Evolutionary conservation across 257 asterid genomes (phyloP).

Genomic region (Misopates orontium): DNA sequence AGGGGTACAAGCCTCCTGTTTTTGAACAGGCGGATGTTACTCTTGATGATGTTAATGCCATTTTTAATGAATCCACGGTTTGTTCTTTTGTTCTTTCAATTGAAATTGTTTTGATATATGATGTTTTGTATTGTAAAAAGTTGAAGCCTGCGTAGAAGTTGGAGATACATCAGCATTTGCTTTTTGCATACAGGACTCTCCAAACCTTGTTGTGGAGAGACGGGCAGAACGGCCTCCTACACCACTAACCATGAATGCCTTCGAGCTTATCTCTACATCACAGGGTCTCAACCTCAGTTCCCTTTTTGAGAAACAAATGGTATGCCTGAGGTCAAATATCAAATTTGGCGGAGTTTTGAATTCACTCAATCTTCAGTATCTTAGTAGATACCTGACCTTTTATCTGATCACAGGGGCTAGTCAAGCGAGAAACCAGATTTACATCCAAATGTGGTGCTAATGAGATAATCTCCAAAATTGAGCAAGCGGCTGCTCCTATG

Average conservation of each 20-base stretch:
- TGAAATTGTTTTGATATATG: neutral
- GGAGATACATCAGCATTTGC: neutral
- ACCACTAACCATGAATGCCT: constrained; percentile 68
- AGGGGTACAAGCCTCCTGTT: constrained; percentile 62
- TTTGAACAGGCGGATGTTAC: constrained; percentile 56
- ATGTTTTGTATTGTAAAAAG: neutral
- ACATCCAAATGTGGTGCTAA: constrained; percentile 52
- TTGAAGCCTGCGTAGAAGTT: neutral
- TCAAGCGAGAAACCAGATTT: constrained; percentile 52
- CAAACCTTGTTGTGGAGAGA: constrained; percentile 64
- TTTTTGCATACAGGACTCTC: constrained; percentile 42
- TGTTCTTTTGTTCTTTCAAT: constrained; percentile 15
- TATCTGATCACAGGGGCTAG: constrained; percentile 40
- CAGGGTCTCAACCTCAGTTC: constrained; percentile 67
- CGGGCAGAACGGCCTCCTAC: constrained; percentile 44
- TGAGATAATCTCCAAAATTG: constrained; percentile 50
- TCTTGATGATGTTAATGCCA: constrained; percentile 62
- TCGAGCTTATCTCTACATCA: constrained; percentile 67
- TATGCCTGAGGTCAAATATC: constrained; percentile 11
- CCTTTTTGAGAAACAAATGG: constrained; percentile 68
- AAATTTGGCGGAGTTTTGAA: neutral
- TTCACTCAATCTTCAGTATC: neutral
- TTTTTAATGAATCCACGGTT: constrained; percentile 57
- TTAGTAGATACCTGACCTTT: neutral
- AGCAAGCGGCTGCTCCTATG: constrained; percentile 50